These are phyloP conservation scores for Rubia peregrina DNA, from an alignment of 305 asterid species.

Conservation along the genomic window DNA sequence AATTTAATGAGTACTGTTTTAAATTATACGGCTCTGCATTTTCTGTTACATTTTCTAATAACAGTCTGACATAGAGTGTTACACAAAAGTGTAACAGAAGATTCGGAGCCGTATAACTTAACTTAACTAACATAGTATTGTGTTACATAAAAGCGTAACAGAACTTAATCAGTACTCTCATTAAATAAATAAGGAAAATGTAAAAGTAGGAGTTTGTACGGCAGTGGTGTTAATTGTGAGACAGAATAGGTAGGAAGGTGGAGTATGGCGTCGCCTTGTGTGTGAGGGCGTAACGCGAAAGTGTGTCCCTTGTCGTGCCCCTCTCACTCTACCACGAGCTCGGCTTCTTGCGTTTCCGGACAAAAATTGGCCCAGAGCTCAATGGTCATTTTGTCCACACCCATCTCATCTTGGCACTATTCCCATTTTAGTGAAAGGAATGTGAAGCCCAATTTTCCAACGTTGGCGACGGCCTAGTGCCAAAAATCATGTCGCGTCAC, in stretches of 20 bases:
- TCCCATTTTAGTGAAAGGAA: background rate
- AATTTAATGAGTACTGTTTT: too few relatives aligned
- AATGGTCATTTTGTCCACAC: background rate
- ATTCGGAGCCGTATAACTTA: too few relatives aligned
- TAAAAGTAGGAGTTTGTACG: background rate
- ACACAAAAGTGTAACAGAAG: too few relatives aligned
- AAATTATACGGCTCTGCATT: too few relatives aligned
- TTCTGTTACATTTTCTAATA: too few relatives aligned
- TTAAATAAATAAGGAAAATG: background rate
- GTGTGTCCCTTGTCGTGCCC: constrained; percentile 20
- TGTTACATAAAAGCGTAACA: too few relatives aligned
- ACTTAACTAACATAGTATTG: too few relatives aligned
- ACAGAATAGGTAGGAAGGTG: background rate
- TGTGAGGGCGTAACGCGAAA: constrained; percentile 12
- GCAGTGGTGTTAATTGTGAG: background rate
- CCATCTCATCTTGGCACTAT: background rate
- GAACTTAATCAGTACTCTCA: too few relatives aligned
- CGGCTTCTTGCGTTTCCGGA: background rate
- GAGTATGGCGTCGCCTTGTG: background rate
- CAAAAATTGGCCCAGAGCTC: background rate
- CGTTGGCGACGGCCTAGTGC: background rate
- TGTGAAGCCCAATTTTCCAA: background rate
- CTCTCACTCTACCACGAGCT: constrained; percentile 11
- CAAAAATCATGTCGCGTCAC: background rate
- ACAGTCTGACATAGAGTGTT: too few relatives aligned